Evolutionary conservation across 139 green algal genomes (phyloP).

Genomic region (Tetraselmis striata): DNA sequence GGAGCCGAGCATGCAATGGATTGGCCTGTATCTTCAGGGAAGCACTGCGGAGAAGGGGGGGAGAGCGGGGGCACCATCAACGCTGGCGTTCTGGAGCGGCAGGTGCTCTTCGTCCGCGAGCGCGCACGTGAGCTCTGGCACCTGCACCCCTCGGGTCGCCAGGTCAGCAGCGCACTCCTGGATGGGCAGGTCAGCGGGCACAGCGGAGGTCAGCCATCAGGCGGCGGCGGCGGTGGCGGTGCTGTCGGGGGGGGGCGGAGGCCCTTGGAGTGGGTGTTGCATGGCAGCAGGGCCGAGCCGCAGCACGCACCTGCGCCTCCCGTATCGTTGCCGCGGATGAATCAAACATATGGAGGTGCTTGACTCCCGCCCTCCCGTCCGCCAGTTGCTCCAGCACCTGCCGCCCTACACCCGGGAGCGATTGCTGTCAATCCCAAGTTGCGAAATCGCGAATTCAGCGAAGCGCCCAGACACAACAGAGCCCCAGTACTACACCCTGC

Average conservation of each 20-base stretch:
- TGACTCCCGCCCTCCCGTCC: background rate
- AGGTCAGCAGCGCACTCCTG: background rate
- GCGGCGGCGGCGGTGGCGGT: no score
- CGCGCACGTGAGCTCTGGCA: constrained; percentile 15
- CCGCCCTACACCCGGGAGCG: background rate
- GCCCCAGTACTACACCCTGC: background rate
- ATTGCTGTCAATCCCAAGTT: background rate
- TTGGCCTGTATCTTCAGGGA: constrained; percentile 6
- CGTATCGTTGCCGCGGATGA: background rate
- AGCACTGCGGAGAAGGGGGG: constrained; percentile 2
- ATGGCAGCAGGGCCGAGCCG: no score
- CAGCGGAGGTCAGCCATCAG: no score
- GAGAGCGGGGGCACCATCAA: constrained; percentile 1
- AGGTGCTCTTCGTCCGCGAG: constrained; percentile 32
- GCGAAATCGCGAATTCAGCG: no score
- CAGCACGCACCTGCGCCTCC: background rate
- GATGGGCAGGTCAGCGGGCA: background rate
- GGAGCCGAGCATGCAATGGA: background rate
- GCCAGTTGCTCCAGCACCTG: background rate
- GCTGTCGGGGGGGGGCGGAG: no score
- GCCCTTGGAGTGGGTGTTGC: no score
- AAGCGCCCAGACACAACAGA: no score
- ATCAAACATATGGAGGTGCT: background rate
- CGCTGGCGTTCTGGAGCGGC: constrained; percentile 21
- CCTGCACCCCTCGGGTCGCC: background rate